Percentiles rank a stretch among this genome's conserved stretches.
Conservation (phyloP, 352 stramenopile species). For the Aphanomyces astaci region DNA sequence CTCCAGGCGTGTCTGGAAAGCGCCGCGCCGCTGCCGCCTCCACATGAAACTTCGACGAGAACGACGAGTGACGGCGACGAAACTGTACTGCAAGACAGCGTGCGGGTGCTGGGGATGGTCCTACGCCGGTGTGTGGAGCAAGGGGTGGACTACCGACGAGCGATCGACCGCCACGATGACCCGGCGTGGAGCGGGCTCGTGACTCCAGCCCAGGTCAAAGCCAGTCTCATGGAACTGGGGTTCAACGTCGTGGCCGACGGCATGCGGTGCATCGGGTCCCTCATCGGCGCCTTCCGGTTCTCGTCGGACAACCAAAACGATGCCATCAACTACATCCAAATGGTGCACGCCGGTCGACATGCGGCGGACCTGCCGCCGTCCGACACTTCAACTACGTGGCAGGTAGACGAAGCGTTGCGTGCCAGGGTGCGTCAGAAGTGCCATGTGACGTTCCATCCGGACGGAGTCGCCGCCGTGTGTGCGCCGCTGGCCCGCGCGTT, state of each 20-base stretch:
- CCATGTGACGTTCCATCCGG: conserved; percentile 30
- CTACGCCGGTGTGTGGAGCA: conserved; percentile 31
- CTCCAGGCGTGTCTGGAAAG: conserved; percentile 30
- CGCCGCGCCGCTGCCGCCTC: neutral
- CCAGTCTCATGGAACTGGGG: conserved; percentile 35
- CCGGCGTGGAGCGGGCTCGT: conserved; percentile 36
- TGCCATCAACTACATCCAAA: conserved; percentile 19
- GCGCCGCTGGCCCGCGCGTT: conserved; percentile 42
- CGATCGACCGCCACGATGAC: conserved; percentile 43
- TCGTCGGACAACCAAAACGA: neutral
- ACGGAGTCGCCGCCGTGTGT: conserved; percentile 25
- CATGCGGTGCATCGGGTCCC: conserved; percentile 27
- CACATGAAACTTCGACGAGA: neutral
- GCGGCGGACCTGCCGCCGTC: neutral
- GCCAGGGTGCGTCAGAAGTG: conserved; percentile 26
- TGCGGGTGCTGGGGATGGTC: conserved; percentile 25
- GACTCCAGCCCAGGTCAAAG: conserved; percentile 46
- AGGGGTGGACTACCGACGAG: conserved; percentile 41
- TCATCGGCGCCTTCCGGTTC: conserved; percentile 27
- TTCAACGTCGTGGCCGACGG: conserved; percentile 24
- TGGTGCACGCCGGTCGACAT: neutral
- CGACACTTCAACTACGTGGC: neutral
- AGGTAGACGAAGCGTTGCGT: neutral
- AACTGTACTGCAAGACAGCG: neutral
- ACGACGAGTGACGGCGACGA: neutral